These are phyloP conservation scores for Sugiyamaella pinicola DNA, from an alignment of 1,139 yeast species.

Conservation along the genomic window DNA sequence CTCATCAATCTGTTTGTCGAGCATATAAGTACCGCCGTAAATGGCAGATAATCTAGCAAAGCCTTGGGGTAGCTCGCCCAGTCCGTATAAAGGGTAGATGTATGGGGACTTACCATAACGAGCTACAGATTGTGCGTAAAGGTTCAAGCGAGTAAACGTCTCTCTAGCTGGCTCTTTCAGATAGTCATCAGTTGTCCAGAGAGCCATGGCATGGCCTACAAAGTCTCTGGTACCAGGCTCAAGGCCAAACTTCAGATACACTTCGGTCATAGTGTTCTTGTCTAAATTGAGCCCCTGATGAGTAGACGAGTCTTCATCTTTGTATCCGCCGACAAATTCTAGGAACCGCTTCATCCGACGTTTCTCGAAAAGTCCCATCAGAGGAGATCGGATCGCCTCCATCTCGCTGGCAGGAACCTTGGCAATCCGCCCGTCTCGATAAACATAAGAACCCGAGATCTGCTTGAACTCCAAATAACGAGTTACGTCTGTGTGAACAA, in stretches of 20 bases:
- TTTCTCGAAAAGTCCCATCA: slow-evolving; percentile 96
- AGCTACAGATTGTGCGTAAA: slow-evolving; percentile 89
- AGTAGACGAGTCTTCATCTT: slow-evolving; percentile 75
- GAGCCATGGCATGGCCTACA: slow-evolving; percentile 98
- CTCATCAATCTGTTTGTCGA: slow-evolving; percentile 94
- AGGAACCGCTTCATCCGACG: slow-evolving; percentile 90
- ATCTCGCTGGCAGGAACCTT: slow-evolving; percentile 92
- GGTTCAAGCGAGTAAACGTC: slow-evolving; percentile 79
- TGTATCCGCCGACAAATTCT: slow-evolving; percentile 81
- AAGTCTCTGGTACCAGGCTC: slow-evolving; percentile 94
- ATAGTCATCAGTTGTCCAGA: slow-evolving; percentile 92
- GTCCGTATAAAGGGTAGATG: slow-evolving; percentile 91
- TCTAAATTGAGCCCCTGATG: slow-evolving; percentile 86
- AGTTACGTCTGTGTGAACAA: slow-evolving; percentile 94
- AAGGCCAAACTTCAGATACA: slow-evolving; percentile 84
- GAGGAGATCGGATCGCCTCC: slow-evolving; percentile 87
- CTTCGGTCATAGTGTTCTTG: slow-evolving; percentile 87
- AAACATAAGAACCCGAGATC: slow-evolving; percentile 91
- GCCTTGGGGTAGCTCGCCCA: slow-evolving; percentile 98
- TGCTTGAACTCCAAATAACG: slow-evolving; percentile 95
- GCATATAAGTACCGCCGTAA: slow-evolving; percentile 98
- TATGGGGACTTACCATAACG: slow-evolving; percentile 96
- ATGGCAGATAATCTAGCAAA: slow-evolving; percentile 96
- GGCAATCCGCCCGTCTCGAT: slow-evolving; percentile 86
- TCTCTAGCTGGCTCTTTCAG: slow-evolving; percentile 89